Evolutionary conservation across 2,329 filamentous ascomycete species (phyloP), one percentile per base, ranked within the genome.

Genomic region (Fusarium stilboides): DNA sequence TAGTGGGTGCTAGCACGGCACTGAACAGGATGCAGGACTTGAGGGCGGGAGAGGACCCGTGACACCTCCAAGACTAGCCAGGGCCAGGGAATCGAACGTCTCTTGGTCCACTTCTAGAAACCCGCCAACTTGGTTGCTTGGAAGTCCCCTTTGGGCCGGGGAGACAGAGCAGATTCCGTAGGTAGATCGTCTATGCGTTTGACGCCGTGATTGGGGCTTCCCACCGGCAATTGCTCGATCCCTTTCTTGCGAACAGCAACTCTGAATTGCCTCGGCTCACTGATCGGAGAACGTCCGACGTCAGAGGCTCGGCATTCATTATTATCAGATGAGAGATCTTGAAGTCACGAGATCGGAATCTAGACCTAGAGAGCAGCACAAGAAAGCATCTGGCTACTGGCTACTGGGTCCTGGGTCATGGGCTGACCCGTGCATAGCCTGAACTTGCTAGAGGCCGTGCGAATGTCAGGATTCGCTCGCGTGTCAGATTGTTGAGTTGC

Each of bases 111-210:
- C 64, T 55, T 44, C 52, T 57, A 71, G 68, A 68, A 72, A 68
- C 59, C 69, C 69, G 62, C 60, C 71, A 67, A 54, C 64, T 74
- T 51, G 70, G 72, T 67, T 68, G 57, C 39, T 68, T 57, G 49
- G 58, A 57, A 57, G 62, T 56, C 58, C 72, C 72, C 70, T 63
- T 74, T 74, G 52, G 68, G 47, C 72, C 70, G 72, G 72, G 68
- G 68, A 62, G 57, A 47, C 40, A 59, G 36, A 44, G 26, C 17
- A 59, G 51, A 70, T 58, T 70, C 67, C 63, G 54, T 57, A 22
- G 33, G 17, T 39, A 45, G 43, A 61, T 69, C 39, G 22, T 20
- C 42, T 26, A 40, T 34, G 26, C 39, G 28, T 58, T 56, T 58
- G 28, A 34, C 39, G 56, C 36, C 36, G 39, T 36, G 56, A 49